These are phyloP conservation scores for Mucuna pruriens DNA, from an alignment of 306 rosid species.

Conservation along the genomic window DNA sequence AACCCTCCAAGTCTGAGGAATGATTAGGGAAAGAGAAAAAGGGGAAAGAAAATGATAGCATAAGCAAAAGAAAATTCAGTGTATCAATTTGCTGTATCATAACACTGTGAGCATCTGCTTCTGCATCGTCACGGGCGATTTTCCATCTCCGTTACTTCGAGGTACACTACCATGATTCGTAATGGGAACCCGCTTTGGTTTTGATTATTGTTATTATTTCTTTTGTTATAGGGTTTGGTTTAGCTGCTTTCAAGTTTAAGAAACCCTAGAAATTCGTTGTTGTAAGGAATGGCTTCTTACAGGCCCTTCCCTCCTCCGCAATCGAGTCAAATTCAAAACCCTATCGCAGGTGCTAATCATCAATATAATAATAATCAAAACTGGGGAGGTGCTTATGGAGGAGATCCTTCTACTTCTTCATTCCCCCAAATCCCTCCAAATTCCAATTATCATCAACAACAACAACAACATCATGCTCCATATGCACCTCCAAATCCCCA, in stretches of 20 bases:
- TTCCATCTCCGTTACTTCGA: background rate
- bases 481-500: constrained; percentile 50
- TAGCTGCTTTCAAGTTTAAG: constrained; percentile 1
- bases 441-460: constrained; percentile 53
- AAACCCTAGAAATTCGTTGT: constrained; percentile 19
- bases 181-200: background rate
- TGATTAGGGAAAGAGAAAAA: background rate
- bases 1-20: background rate
- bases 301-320: constrained; percentile 89
- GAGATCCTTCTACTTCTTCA: constrained; percentile 55
- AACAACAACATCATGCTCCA: constrained; percentile 42
- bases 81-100: background rate
- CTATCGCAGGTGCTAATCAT: constrained; percentile 57
- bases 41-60: background rate
- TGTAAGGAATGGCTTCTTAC: constrained; percentile 78
- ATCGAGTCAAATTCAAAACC: constrained; percentile 61
- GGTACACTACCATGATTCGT: background rate
- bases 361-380: constrained; percentile 61
- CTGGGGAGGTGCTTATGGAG: constrained; percentile 68
- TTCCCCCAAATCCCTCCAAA: constrained; percentile 61
- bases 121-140: background rate
- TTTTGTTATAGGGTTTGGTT: constrained; percentile 34
- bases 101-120: background rate
- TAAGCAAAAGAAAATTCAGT: background rate
- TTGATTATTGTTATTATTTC: background rate